These are phyloP conservation scores for Suillus cothurnatus DNA, from an alignment of 768 basidiomycete genomes.

Conservation along the genomic window DNA sequence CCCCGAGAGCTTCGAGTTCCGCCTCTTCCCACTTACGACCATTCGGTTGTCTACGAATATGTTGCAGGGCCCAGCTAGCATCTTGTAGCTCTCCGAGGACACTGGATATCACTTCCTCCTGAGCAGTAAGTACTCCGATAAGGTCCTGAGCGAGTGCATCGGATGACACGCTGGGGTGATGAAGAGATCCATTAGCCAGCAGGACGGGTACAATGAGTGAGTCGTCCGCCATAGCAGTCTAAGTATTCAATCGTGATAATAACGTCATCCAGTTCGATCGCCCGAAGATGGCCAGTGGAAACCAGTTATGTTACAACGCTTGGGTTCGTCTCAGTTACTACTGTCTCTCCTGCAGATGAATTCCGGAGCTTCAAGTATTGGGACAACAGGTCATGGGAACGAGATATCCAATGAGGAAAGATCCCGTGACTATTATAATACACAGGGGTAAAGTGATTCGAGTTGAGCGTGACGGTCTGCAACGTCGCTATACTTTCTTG, in stretches of 20 bases:
- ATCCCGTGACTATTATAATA: background rate
- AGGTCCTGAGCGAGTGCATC: conserved; percentile 63
- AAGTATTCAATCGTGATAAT: background rate
- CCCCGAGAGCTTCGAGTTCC: conserved; percentile 63
- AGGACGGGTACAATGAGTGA: conserved; percentile 59
- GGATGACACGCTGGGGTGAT: conserved; percentile 59
- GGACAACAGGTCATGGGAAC: background rate
- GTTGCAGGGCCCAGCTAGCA: conserved; percentile 70
- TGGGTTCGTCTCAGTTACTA: background rate
- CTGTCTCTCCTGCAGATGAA: background rate
- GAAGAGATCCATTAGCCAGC: conserved; percentile 57
- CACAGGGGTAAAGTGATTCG: background rate
- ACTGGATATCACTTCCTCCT: conserved; percentile 53
- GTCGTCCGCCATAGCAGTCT: conserved; percentile 43
- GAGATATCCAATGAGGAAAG: background rate
- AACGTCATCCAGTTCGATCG: conserved; percentile 1
- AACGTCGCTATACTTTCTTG: background rate
- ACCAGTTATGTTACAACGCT: background rate
- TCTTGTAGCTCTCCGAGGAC: conserved; percentile 59
- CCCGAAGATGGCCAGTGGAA: background rate
- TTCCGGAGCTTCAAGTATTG: background rate
- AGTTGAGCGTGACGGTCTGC: background rate
- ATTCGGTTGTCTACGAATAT: conserved; percentile 54
- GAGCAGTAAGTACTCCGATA: conserved; percentile 48
- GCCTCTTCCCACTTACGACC: conserved; percentile 74